Percentiles rank a stretch among this genome's conserved stretches.
Conservation (phyloP, 192 early-diverging fungal genomes). For the Backusella tuberculispora region DNA sequence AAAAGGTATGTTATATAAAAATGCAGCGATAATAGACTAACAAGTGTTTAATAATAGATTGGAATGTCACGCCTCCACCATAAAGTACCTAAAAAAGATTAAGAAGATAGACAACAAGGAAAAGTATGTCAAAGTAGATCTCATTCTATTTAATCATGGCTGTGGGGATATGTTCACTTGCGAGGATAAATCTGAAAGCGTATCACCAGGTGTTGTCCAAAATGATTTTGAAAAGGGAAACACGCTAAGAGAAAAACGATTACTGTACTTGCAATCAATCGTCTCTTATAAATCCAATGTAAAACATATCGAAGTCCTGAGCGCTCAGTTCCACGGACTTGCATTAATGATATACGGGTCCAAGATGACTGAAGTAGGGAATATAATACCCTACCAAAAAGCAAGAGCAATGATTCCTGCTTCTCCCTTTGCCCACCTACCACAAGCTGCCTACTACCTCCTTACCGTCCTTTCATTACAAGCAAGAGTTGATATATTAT, state of each 20-base stretch:
- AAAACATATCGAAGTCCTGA: constrained; percentile 8
- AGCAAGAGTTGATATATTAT: not conserved
- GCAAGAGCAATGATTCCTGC: not conserved
- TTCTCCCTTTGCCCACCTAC: not conserved
- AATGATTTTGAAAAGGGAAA: constrained; percentile 8
- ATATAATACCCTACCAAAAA: not conserved
- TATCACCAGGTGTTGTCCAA: not conserved
- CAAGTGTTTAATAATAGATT: not conserved
- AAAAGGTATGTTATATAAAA: not conserved
- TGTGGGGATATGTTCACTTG: not conserved
- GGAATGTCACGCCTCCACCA: not conserved
- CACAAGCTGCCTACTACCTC: not conserved
- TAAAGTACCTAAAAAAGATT: not conserved
- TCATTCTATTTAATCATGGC: constrained; percentile 5
- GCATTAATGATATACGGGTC: not conserved
- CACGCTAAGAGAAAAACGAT: not conserved
- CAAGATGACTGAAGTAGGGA: not conserved
- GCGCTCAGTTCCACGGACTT: not conserved
- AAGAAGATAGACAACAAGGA: not conserved
- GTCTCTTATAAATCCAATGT: not conserved
- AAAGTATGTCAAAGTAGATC: not conserved
- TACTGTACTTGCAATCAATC: constrained; percentile 8
- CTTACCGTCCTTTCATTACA: too few relatives aligned
- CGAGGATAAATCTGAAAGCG: constrained; percentile 10
- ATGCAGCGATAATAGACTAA: not conserved